These are phyloP conservation scores for Acacia concinna DNA, from an alignment of 331 rosid genomes.

Conservation along the genomic window DNA sequence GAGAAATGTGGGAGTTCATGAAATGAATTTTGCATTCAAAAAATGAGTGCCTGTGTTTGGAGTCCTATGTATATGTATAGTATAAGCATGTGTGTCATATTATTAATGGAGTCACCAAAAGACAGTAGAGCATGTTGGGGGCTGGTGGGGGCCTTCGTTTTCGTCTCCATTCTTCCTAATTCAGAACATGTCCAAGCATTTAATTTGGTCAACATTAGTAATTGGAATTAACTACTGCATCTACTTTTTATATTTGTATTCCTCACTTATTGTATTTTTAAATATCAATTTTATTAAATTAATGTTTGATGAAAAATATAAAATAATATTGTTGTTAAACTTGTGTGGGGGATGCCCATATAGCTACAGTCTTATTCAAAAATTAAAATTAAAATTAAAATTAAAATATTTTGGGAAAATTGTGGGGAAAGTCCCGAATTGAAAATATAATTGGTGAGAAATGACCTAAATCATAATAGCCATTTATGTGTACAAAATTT, in stretches of 20 bases:
- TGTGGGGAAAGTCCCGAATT: too few relatives aligned
- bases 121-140: not conserved
- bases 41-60: not conserved
- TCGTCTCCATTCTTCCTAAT: not conserved
- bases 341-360: not conserved
- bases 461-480: too few relatives aligned
- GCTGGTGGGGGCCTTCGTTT: not conserved
- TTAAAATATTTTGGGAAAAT: too few relatives aligned
- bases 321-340: not conserved
- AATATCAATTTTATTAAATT: not conserved
- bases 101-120: not conserved
- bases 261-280: too few relatives aligned
- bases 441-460: too few relatives aligned
- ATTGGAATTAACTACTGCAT: not conserved
- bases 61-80: not conserved
- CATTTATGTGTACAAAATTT: too few relatives aligned
- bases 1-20: not conserved
- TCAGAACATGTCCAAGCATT: not conserved
- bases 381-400: too few relatives aligned
- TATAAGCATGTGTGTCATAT: not conserved
- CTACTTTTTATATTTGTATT: not conserved
- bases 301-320: too few relatives aligned
- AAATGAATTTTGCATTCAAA: not conserved
- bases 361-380: not conserved
- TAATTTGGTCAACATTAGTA: not conserved